Evolutionary conservation across 371 early-diverging fungal genomes (phyloP), one percentile per base, ranked within the genome.

Genomic region (Encephalitozoon romaleae): DNA sequence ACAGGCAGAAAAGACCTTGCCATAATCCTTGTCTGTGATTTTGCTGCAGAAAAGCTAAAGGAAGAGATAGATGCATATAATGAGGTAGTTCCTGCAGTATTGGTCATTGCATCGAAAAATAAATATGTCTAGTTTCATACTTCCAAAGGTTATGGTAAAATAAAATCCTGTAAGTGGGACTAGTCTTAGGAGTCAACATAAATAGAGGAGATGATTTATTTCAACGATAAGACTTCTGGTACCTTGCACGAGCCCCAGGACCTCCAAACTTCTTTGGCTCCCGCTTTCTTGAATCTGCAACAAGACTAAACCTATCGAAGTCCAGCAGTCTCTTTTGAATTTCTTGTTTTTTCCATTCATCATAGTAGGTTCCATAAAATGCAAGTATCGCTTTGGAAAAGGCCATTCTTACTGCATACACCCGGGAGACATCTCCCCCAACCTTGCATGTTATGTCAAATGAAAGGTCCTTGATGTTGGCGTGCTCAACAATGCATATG

Each of bases 181-280:
- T 49, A 12, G 2, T 23, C 9, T n/a, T 4, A 8, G 32, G 49
- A 49, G 3, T 9, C 0, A 25, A 49, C 26, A 28, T 26, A 68
- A 49, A 49, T 49, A 41, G 26, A 53, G 23, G 45, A 42, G 45
- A 76, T 55, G 65, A 51, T 64, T 77, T 65, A 74, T 34, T 78
- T 83, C 78, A 86, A 78, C 86, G 77, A 74, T 84, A 84, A 67
- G 82, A 82, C 70, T 85, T 84, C 66, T 84, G 84, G 77, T 87
- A 89, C 86, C 95, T 92, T 84, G 98, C 94, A 88, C 99, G 93
- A 84, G 99, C 99, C 90, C 97, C 98, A 71, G 90, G 90, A 89
- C 99, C 99, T 86, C 96, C 99, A 87, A 95, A 98, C 90, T 98
- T 98, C 95, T 99, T 99, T 89, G 99, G 94, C 87, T 98, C 99